Conservation (phyloP, 73 alveolate genomes). For the Tetrahymena elliotti region DNA sequence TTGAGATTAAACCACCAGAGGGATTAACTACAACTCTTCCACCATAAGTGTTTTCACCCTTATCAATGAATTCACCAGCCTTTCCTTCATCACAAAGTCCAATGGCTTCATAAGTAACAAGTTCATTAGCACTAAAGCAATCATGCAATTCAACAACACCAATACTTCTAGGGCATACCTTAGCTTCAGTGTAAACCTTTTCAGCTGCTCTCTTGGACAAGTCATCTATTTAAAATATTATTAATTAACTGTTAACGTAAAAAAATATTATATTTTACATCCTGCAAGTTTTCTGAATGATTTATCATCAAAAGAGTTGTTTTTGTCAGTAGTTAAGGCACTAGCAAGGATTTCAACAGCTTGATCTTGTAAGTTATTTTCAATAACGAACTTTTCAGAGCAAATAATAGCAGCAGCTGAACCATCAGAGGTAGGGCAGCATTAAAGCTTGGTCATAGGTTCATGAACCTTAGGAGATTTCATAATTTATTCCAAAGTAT, state of each 20-base stretch:
- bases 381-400: constrained; percentile 56
- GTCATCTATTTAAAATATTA: constrained; percentile 2
- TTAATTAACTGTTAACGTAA: not conserved
- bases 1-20: constrained; percentile 78
- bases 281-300: constrained; percentile 70
- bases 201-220: constrained; percentile 72
- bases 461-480: constrained; percentile 53
- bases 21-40: constrained; percentile 74
- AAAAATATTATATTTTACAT: not conserved
- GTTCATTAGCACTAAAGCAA: constrained; percentile 81
- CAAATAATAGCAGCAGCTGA: constrained; percentile 75
- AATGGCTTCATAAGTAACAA: constrained; percentile 73
- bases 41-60: constrained; percentile 71
- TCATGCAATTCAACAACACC: constrained; percentile 77
- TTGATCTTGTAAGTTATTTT: constrained; percentile 59
- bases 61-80: constrained; percentile 78
- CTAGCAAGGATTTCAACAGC: constrained; percentile 74
- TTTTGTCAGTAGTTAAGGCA: constrained; percentile 58
- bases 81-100: constrained; percentile 80
- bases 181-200: constrained; percentile 49
- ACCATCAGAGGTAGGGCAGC: constrained; percentile 89
- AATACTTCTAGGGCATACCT: constrained; percentile 55
- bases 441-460: constrained; percentile 68
- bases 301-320: constrained; percentile 49
- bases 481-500: constrained; percentile 68